Evolutionary conservation across 163 green algal species (phyloP), one percentile per base, ranked within the genome.

Genomic region (Chloromonas sp.): DNA sequence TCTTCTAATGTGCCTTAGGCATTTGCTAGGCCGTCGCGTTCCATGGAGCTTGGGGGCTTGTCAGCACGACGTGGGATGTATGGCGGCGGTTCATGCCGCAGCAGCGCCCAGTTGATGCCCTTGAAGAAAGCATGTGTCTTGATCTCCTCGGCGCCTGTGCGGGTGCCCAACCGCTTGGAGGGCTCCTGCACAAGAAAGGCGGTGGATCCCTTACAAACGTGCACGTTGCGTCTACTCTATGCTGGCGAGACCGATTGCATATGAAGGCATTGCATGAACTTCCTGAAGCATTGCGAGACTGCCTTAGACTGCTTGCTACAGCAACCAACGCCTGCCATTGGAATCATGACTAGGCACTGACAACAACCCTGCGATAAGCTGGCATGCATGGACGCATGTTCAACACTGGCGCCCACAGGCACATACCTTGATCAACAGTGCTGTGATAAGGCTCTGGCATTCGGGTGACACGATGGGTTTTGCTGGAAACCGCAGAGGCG

Each of bases 91-190:
- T 91, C 82, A 79, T 96, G 88, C 57, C 96, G 92, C 71, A 99
- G 84, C 66, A 99, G 91, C n/a, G 93, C 89, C 95, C 96, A 99
- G 86, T 98, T 95, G 81, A 98, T 90, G n/a, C 86, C 86, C 60
- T 89, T 82, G 89, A 99, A 99, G 89, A 96, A 99, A 58, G 94
- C 92, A 88, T 99, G 96, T 57, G 83, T 70, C 90, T 98, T 99
- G 86, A 99, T 95, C 71, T 98, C 97, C 85, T 98, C 95, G 14
- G 97, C 97, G 14, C 97, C 97, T 0, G 76, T 62, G 1, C 3
- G 57, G 79, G 86, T 85, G 14, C 97, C 97, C 81, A 99, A 88
- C 2, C 97, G 91, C 85, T 95, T 88, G 66, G 66, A 5, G 66
- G 66, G 66, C 5, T 74, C 66, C 66, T 74, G 5, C 5, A 74